Conservation (phyloP, 2,329 filamentous ascomycete species). For the Fusarium staphyleae region DNA sequence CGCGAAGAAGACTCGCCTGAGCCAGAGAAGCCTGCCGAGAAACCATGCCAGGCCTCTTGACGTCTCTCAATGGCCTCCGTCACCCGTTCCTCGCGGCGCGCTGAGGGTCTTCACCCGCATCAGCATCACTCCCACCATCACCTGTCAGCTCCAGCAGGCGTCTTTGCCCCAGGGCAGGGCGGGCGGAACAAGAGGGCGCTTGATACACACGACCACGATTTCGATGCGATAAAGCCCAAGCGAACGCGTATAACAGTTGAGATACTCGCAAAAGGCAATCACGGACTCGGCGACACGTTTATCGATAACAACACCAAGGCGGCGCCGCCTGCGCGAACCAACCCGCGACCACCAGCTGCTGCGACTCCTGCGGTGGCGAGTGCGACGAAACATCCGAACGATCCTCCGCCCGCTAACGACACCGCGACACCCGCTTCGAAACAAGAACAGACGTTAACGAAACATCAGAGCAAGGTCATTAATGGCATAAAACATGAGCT, state of each 20-base stretch:
- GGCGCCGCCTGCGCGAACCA: conserved; percentile 37
- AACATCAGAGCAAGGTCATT: conserved; percentile 64
- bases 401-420: conserved; percentile 24
- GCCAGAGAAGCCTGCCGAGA: conserved; percentile 34
- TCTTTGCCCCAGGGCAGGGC: conserved; percentile 44
- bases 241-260: conserved; percentile 61
- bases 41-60: conserved; percentile 49
- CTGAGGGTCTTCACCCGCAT: conserved; percentile 54
- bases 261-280: conserved; percentile 51
- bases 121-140: conserved; percentile 45
- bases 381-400: conserved; percentile 24
- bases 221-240: conserved; percentile 56
- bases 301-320: conserved; percentile 40
- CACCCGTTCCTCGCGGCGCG: conserved; percentile 59
- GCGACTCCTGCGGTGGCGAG: conserved; percentile 34
- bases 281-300: conserved; percentile 29
- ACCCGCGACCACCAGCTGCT: conserved; percentile 26
- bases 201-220: conserved; percentile 54
- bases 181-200: conserved; percentile 56
- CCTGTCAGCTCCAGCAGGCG: conserved; percentile 42
- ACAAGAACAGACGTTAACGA: conserved; percentile 49
- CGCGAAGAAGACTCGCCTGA: conserved; percentile 37
- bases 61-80: conserved; percentile 57
- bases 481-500: conserved; percentile 70
- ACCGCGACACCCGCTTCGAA: conserved; percentile 29